Conservation (phyloP, 2,329 filamentous ascomycete species). For the Nectriaceae sp. region DNA sequence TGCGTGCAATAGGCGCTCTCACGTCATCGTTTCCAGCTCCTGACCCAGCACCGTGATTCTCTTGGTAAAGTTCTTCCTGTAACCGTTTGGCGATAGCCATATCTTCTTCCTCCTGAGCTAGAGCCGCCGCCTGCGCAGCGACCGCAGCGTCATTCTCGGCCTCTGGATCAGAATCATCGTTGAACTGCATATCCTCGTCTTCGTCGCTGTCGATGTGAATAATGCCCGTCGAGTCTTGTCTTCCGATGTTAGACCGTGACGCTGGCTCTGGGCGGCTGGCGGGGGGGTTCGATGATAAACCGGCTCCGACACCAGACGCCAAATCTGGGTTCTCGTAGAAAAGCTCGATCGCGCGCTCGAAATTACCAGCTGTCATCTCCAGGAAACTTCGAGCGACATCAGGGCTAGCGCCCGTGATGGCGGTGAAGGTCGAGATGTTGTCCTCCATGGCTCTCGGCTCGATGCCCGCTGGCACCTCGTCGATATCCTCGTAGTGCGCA, state of each 20-base stretch:
- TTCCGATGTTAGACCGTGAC: slow-evolving; percentile 27
- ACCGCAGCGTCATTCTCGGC: slow-evolving; percentile 44
- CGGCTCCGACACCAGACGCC: slow-evolving; percentile 38
- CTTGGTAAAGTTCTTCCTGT: slow-evolving; percentile 87
- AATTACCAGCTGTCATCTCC: slow-evolving; percentile 78
- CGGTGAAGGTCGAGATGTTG: slow-evolving; percentile 74
- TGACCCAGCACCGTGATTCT: slow-evolving; percentile 37
- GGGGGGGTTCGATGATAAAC: slow-evolving; percentile 26
- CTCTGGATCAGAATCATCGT: slow-evolving; percentile 38
- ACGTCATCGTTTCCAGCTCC: slow-evolving; percentile 61
- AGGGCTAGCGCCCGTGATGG: slow-evolving; percentile 75
- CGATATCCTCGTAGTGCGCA: not conserved
- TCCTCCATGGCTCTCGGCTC: slow-evolving; percentile 60
- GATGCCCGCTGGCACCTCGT: not conserved
- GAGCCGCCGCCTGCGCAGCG: slow-evolving; percentile 39
- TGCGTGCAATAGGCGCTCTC: slow-evolving; percentile 86
- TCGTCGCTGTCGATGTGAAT: slow-evolving; percentile 60
- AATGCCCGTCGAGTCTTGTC: slow-evolving; percentile 39
- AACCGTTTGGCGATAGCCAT: slow-evolving; percentile 88
- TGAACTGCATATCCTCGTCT: slow-evolving; percentile 45
- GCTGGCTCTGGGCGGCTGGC: slow-evolving; percentile 31
- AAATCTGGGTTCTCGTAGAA: slow-evolving; percentile 88
- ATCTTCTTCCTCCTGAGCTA: slow-evolving; percentile 78
- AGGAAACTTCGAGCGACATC: slow-evolving; percentile 81
- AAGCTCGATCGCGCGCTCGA: slow-evolving; percentile 83